These are phyloP conservation scores for Huntiella abstrusa DNA, from an alignment of 2,329 filamentous ascomycete species.

Conservation along the genomic window DNA sequence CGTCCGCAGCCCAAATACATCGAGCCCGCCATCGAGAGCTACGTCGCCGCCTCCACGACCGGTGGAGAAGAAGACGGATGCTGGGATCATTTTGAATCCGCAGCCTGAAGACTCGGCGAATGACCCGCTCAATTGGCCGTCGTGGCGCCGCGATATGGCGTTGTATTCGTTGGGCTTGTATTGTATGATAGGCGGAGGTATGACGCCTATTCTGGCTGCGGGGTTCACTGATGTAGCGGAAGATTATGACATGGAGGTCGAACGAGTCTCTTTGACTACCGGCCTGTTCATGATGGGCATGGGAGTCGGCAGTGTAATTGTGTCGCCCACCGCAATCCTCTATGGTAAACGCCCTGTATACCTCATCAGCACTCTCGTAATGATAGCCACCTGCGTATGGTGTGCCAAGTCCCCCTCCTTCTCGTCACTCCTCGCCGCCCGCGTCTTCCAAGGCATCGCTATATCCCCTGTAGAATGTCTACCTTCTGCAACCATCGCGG, in stretches of 20 bases:
- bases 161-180: constrained; percentile 74
- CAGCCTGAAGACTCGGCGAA: constrained; percentile 83
- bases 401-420: constrained; percentile 71
- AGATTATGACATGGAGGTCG: constrained; percentile 43
- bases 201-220: constrained; percentile 76
- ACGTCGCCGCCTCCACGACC: constrained; percentile 12
- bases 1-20: constrained; percentile 18
- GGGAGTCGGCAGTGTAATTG: constrained; percentile 65
- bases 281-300: constrained; percentile 90
- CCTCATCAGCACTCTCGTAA: constrained; percentile 56
- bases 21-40: not conserved
- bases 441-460: constrained; percentile 73
- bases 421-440: constrained; percentile 56
- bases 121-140: constrained; percentile 82
- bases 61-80: constrained; percentile 50
- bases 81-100: constrained; percentile 78
- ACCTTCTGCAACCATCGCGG: constrained; percentile 81
- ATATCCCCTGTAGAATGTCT: constrained; percentile 84
- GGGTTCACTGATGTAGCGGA: constrained; percentile 67
- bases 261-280: constrained; percentile 67
- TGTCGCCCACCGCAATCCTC: constrained; percentile 78
- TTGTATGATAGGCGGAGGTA: constrained; percentile 82
- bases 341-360: constrained; percentile 87
- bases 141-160: constrained; percentile 61
- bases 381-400: constrained; percentile 62